Conservation (phyloP, 805 yeast genomes). For the Saturnispora bothae region DNA sequence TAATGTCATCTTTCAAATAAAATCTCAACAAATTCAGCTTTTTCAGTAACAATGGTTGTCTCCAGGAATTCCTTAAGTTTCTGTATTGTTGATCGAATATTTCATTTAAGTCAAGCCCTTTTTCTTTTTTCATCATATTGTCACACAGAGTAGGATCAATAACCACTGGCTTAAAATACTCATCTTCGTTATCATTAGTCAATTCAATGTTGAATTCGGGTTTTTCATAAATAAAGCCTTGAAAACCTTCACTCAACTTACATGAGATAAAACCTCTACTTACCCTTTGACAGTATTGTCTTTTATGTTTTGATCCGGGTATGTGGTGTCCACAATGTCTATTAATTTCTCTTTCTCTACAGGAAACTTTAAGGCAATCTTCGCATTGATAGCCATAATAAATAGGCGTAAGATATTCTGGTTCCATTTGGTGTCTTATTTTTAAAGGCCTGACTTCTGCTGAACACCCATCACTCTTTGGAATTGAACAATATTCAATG, state of each 20-base stretch:
- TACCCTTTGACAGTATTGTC: conserved; percentile 4
- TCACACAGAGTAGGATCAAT: too few species aligned
- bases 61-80: too few species aligned
- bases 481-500: conserved; percentile 1
- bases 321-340: conserved; percentile 1
- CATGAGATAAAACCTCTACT: conserved; percentile 4
- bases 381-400: conserved; percentile 9
- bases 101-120: neutral
- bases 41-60: too few species aligned
- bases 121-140: neutral
- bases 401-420: conserved; percentile 9
- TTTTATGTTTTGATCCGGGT: neutral
- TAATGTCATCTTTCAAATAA: too few species aligned
- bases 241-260: conserved; percentile 2
- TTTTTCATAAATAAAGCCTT: neutral
- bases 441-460: too few species aligned
- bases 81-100: neutral
- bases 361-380: conserved; percentile 7
- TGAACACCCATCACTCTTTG: too few species aligned
- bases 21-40: too few species aligned
- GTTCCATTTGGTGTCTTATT: conserved; percentile 3
- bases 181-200: neutral
- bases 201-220: neutral
- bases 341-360: neutral
- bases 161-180: conserved; percentile 1